phyloP scores from a whole-genome alignment of 805 yeast species.

The Wickerhamomyces rabaulensis region DNA sequence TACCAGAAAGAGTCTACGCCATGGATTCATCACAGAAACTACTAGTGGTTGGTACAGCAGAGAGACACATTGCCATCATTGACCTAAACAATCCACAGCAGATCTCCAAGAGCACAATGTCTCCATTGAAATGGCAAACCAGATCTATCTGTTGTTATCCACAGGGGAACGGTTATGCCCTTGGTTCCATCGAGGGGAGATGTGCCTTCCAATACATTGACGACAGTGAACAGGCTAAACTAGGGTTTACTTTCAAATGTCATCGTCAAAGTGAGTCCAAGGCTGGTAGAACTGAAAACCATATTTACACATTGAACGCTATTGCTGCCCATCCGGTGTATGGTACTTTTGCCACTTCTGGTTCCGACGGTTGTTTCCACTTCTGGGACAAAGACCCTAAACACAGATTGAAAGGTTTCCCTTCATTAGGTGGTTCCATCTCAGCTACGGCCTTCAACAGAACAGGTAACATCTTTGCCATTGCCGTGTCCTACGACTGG shows the following conservation, averaged over 20 bases:
- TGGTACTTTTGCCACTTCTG: slow-evolving; percentile 92
- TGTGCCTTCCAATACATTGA: slow-evolving; percentile 92
- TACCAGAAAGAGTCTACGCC: slow-evolving; percentile 88
- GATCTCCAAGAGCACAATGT: slow-evolving; percentile 64
- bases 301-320: slow-evolving; percentile 74
- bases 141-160: slow-evolving; percentile 78
- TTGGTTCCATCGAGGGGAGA: slow-evolving; percentile 93
- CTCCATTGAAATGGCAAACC: slow-evolving; percentile 89
- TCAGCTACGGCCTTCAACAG: slow-evolving; percentile 78
- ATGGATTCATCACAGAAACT: slow-evolving; percentile 82
- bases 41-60: slow-evolving; percentile 92
- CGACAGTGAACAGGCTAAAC: slow-evolving; percentile 64
- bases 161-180: slow-evolving; percentile 88
- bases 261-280: slow-evolving; percentile 70
- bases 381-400: slow-evolving; percentile 95
- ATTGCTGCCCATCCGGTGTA: slow-evolving; percentile 82
- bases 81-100: slow-evolving; percentile 79
- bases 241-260: slow-evolving; percentile 89
- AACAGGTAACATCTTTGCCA: slow-evolving; percentile 80
- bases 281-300: slow-evolving; percentile 48
- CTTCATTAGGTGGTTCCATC: slow-evolving; percentile 61
- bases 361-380: slow-evolving; percentile 89
- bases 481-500: slow-evolving; percentile 95
- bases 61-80: slow-evolving; percentile 70
- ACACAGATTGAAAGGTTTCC: slow-evolving; percentile 79